These are phyloP conservation scores for Alectoria sarmentosa DNA, from an alignment of 495 filamentous ascomycete genomes.

Conservation along the genomic window DNA sequence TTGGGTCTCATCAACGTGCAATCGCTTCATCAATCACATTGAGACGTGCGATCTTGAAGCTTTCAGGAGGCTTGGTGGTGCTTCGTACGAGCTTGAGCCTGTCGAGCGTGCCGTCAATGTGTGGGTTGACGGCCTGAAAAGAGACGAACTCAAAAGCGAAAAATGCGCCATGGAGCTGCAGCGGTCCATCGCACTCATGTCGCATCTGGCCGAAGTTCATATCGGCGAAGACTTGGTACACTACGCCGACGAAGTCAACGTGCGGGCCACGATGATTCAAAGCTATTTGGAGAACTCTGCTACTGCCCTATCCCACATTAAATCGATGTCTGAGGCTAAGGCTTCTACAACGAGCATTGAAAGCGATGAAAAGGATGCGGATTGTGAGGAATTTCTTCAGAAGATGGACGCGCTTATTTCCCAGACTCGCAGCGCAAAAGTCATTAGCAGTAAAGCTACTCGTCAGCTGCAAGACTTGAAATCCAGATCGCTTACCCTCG, in stretches of 20 bases:
- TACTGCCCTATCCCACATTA: slow-evolving; percentile 55
- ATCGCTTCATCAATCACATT: slow-evolving; percentile 74
- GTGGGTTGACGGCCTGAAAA: slow-evolving; percentile 77
- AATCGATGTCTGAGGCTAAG: slow-evolving; percentile 51
- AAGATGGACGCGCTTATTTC: slow-evolving; percentile 65
- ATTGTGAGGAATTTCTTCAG: slow-evolving; percentile 57
- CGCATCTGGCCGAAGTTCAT: slow-evolving; percentile 74
- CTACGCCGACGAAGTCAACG: slow-evolving; percentile 75
- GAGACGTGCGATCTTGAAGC: slow-evolving; percentile 66
- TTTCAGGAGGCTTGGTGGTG: slow-evolving; percentile 66
- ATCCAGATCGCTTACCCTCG: slow-evolving; percentile 66
- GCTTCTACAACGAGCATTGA: slow-evolving; percentile 46
- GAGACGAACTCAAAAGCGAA: slow-evolving; percentile 80
- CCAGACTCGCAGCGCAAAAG: slow-evolving; percentile 75
- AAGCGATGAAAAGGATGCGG: slow-evolving; percentile 49
- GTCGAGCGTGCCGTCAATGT: slow-evolving; percentile 84
- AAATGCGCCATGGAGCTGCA: slow-evolving; percentile 75
- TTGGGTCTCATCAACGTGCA: slow-evolving; percentile 75
- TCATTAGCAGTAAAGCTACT: slow-evolving; percentile 71
- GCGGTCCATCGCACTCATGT: slow-evolving; percentile 73
- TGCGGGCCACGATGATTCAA: slow-evolving; percentile 67
- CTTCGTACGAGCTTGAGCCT: slow-evolving; percentile 83
- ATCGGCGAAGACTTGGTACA: slow-evolving; percentile 64
- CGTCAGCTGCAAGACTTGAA: slow-evolving; percentile 73
- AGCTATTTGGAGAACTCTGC: slow-evolving; percentile 75